Base-by-base conservation (phyloP, 768 basidiomycete species). In the Cyclocybe aegerita region DNA sequence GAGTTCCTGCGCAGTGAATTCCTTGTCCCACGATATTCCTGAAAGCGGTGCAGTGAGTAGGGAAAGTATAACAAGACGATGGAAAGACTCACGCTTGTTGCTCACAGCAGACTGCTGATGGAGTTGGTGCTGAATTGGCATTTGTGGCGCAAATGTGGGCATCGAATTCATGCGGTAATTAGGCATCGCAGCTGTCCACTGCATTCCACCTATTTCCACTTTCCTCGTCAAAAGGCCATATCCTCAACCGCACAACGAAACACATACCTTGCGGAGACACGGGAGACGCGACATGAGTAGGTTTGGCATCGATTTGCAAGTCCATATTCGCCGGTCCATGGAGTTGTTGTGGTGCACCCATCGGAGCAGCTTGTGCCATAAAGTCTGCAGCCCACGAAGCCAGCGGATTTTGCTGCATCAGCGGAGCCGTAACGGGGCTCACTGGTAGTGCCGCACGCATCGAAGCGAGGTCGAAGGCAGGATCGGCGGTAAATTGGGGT, bases 371-470 rank as follows among this genome's bases (percentile, higher is more conserved):
- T 69, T 70, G 34, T 72, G 74, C 39, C 51, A 81, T 43, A 53
- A 88, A 88, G 61, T 87, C 85, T 15, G 76, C 58, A 1, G 85
- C 82, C 86, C 87, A 89, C n/a, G 74, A 66, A 11, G 74, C 70
- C 17, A 63, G 39, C 9, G 65, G 50, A 15, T 51, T 54, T 40
- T 59, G 68, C 36, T 62, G 66, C 47, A 64, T 16, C 31, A 63
- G 64, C 7, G 60, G 55, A 16, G 52, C 39, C 46, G 23, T 4
- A 23, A 23, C 23, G 23, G 65, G 59, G 7, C 60, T 50, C 33
- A 59, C 43, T 4, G 83, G 80, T 12, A 87, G 63, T 7, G 81
- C 66, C 30, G 68, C 64, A 48, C 71, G 76, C 49, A 88, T 67
- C n/a, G 74, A 71, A 43, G 80, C 74, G 4, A 90, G 60, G 57